Base-by-base conservation (phyloP, 106 monocot genomes). In the Acanthochlamys bracteata region DNA sequence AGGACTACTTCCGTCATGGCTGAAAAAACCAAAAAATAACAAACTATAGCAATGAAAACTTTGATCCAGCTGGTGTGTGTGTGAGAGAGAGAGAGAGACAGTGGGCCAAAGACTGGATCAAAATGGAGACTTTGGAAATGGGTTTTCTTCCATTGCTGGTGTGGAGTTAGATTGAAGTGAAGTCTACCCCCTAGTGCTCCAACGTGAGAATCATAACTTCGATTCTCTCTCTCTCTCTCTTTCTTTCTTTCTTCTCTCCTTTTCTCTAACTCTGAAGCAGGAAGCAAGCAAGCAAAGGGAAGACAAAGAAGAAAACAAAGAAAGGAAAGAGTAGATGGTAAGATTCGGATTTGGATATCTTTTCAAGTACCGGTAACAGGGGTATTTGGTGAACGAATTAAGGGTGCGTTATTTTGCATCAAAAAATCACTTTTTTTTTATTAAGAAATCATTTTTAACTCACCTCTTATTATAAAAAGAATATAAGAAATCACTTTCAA, bases 1-100 rank as follows among this genome's bases (percentile, higher is more conserved):
- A 83, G 78, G 49, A 83, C 88, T 46, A 83, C 88, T 46, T 61
- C 75, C 25, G 80, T 73, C 80, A 80, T 83, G 73, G 66, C 47
- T 63, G 17, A 19, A 24, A 39, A 54, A 26, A 24, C 17, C 2
- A 17, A 4, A 49, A 17, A 49, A 49, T 49, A 45, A 49, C 49
- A 17, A 1, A 10, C 17, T 49, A 49, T 45, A 45, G 43, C 49
- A 49, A 49, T 14, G 43, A 45, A 45, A 45, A 45, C 12, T 49
- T 17, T 49, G 49, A 17, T 12, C 49, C 17, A 14, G 49, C 49
- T 49, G 49, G 49, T 12, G 7, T 45, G 43, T 45, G 43, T 40
- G 55, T 20, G 51, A 58, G 57, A 7, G 17, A 23, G 25, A 43
- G 41, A 15, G 53, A 12, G 42, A 42, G 20, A 42, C 62, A 11